Conservation (phyloP, 2,329 filamentous ascomycete species). For the Phialemonium atrogriseum region DNA sequence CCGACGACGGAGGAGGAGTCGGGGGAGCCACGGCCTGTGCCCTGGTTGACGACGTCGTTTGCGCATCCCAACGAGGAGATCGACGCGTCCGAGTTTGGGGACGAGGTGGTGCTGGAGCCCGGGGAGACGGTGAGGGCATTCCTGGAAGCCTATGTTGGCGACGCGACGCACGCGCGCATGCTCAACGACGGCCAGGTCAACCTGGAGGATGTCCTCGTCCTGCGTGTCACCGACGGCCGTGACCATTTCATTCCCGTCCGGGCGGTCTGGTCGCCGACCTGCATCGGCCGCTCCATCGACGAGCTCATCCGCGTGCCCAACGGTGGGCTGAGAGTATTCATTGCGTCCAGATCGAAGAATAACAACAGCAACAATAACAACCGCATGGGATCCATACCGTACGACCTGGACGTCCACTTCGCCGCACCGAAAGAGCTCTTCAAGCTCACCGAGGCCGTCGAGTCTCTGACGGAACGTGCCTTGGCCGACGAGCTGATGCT, state of each 20-base stretch:
- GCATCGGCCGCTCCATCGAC: constrained; percentile 77
- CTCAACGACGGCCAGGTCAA: constrained; percentile 60
- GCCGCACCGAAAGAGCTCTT: constrained; percentile 87
- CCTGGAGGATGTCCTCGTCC: constrained; percentile 80
- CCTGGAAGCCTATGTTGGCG: constrained; percentile 58
- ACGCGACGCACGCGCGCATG: constrained; percentile 52
- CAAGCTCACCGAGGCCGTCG: constrained; percentile 74
- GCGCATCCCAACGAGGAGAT: constrained; percentile 32
- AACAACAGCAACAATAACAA: constrained; percentile 30
- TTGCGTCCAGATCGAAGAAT: constrained; percentile 19
- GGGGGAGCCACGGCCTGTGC: constrained; percentile 29
- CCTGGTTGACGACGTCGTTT: constrained; percentile 67
- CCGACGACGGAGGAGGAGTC: constrained; percentile 42
- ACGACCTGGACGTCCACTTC: constrained; percentile 54
- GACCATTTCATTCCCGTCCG: constrained; percentile 86
- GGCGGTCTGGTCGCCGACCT: constrained; percentile 71
- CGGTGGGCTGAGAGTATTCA: constrained; percentile 60
- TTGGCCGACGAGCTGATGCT: constrained; percentile 56
- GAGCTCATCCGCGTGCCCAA: constrained; percentile 80
- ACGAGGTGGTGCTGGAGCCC: constrained; percentile 64
- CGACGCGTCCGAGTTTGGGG: constrained; percentile 21
- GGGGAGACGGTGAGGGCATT: constrained; percentile 72
- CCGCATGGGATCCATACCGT: constrained; percentile 39
- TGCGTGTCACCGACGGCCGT: constrained; percentile 73
- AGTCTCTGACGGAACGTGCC: constrained; percentile 45